Conservation (phyloP, 2,329 filamentous ascomycete genomes). For the Parastagonospora avenae region DNA sequence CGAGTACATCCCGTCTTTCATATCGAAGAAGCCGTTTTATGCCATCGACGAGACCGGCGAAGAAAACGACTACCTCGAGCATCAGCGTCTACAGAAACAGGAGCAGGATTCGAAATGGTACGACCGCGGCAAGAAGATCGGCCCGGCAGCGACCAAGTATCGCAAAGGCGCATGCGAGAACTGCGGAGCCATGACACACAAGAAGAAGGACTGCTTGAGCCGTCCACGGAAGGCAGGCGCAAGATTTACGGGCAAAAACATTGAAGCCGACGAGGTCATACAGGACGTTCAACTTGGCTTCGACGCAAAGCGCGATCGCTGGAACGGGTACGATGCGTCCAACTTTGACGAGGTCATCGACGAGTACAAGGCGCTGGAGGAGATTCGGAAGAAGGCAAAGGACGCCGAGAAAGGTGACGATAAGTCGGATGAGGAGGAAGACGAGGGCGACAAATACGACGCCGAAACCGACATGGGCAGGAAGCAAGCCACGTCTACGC, state of each 20-base stretch:
- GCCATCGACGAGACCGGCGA: constrained; percentile 75
- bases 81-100: constrained; percentile 82
- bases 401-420: constrained; percentile 48
- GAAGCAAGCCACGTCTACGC: constrained; percentile 86
- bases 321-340: constrained; percentile 94
- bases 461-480: constrained; percentile 97
- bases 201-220: constrained; percentile 89
- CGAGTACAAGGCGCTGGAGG: constrained; percentile 85
- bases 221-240: constrained; percentile 88
- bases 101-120: constrained; percentile 85
- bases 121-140: constrained; percentile 81
- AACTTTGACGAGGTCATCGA: constrained; percentile 89
- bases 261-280: constrained; percentile 87
- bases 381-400: constrained; percentile 63
- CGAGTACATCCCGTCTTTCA: constrained; percentile 97
- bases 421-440: constrained; percentile 49
- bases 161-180: constrained; percentile 99
- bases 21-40: constrained; percentile 97
- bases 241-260: constrained; percentile 89
- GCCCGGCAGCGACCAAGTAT: constrained; percentile 91
- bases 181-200: constrained; percentile 96
- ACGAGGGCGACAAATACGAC: constrained; percentile 72
- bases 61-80: constrained; percentile 84
- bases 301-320: constrained; percentile 96
- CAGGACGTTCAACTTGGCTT: constrained; percentile 88